phyloP scores from a whole-genome alignment of 805 yeast genomes.

The Torulaspora microellipsoides region DNA sequence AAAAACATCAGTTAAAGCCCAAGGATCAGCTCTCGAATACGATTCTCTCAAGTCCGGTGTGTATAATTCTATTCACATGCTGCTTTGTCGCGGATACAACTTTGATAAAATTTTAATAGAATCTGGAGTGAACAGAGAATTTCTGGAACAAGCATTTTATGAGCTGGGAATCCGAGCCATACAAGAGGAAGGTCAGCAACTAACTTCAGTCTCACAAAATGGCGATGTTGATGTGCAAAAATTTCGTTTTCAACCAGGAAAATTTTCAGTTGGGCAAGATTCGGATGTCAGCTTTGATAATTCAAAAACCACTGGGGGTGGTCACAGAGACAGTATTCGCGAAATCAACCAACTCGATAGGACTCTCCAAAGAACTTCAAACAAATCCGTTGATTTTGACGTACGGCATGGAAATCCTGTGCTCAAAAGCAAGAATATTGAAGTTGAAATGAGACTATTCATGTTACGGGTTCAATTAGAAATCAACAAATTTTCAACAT shows the following conservation, averaged over 20 bases:
- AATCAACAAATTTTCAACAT: constrained; percentile 3
- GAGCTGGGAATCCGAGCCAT: constrained; percentile 2
- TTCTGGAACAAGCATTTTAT: constrained; percentile 7
- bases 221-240: neutral
- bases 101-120: constrained; percentile 7
- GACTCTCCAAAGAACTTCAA: too few relatives aligned
- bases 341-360: too few relatives aligned
- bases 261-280: too few relatives aligned
- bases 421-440: constrained; percentile 1
- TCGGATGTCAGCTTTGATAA: too few relatives aligned
- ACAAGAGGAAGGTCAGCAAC: too few relatives aligned
- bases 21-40: neutral
- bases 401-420: too few relatives aligned
- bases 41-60: constrained; percentile 2
- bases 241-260: too few relatives aligned
- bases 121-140: constrained; percentile 8
- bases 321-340: too few relatives aligned
- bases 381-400: too few relatives aligned
- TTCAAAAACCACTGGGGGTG: too few relatives aligned
- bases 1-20: neutral
- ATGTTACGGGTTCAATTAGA: constrained; percentile 9
- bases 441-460: constrained; percentile 10
- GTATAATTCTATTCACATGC: constrained; percentile 6
- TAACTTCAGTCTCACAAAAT: neutral
- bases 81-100: constrained; percentile 7